Evolutionary conservation across 345 rosid genomes (phyloP).

Genomic region (Moricandia moricandioides): DNA sequence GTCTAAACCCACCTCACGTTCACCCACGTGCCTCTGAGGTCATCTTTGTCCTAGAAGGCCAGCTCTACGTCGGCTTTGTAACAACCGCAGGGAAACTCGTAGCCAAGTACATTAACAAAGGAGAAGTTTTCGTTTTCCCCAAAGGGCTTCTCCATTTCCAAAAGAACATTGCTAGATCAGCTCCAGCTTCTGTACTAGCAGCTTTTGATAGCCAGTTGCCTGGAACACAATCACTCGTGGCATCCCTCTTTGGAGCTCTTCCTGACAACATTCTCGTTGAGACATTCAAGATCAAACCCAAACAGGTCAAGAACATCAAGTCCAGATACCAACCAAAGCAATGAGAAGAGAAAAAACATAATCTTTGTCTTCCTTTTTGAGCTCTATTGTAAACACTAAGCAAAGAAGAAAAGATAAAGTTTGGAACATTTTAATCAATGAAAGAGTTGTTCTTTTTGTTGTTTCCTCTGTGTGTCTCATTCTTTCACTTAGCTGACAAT

Average conservation of each 20-base stretch:
- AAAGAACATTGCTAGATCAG: constrained; percentile 40
- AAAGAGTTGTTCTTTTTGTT: not conserved
- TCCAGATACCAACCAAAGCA: constrained; percentile 46
- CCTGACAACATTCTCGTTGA: constrained; percentile 43
- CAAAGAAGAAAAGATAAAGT: not conserved
- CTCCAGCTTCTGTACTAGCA: constrained; percentile 46
- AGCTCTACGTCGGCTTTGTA: constrained; percentile 52
- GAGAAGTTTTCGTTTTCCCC: constrained; percentile 58
- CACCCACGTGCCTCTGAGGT: constrained; percentile 55
- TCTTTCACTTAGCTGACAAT: constrained; percentile 17
- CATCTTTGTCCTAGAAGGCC: constrained; percentile 54
- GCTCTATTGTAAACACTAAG: constrained; percentile 10
- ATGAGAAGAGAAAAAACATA: not conserved
- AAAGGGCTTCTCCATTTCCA: constrained; percentile 60
- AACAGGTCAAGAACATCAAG: constrained; percentile 46
- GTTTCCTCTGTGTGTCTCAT: not conserved
- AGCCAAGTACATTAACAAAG: constrained; percentile 48
- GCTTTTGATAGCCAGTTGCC: constrained; percentile 64
- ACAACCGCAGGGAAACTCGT: constrained; percentile 50
- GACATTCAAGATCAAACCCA: constrained; percentile 47
- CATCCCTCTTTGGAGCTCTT: constrained; percentile 48
- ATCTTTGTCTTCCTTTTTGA: not conserved
- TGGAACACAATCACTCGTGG: constrained; percentile 49
- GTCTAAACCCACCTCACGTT: constrained; percentile 47
- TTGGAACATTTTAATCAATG: constrained; percentile 2